These are phyloP conservation scores for Solanum lycopersicoides DNA, from an alignment of 257 asterid species.

Conservation along the genomic window DNA sequence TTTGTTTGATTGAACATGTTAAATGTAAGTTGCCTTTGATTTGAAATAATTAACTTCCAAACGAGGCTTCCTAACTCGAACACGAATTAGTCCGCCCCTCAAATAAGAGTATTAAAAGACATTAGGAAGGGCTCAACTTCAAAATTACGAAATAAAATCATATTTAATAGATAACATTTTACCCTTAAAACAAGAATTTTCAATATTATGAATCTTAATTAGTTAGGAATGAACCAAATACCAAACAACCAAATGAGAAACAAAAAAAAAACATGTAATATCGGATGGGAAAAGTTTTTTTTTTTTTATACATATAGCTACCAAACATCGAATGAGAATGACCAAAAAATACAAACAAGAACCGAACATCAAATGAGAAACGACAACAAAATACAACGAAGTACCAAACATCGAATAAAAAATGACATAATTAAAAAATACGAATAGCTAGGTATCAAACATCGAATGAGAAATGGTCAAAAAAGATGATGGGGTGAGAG, in stretches of 20 bases:
- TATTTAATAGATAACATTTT: background rate
- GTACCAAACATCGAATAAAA: no score
- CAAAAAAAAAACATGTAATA: background rate
- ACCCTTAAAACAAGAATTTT: background rate
- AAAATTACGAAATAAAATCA: background rate
- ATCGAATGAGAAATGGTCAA: background rate
- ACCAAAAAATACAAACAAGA: no score
- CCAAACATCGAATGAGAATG: no score
- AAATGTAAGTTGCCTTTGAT: background rate
- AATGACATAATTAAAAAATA: no score
- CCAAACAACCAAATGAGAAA: no score
- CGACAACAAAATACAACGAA: no score
- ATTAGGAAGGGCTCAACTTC: background rate
- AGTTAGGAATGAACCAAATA: background rate
- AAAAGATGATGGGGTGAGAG: conserved; percentile 53
- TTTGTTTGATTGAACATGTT: background rate
- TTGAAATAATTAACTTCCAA: background rate
- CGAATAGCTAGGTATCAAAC: background rate
- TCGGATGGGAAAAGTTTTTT: no score
- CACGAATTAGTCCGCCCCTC: background rate
- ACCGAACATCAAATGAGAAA: no score
- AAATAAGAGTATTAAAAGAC: background rate
- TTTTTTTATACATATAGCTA: no score
- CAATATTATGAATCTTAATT: background rate
- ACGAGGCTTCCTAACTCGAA: background rate